Percentiles rank a stretch among this genome's conserved stretches.
These are phyloP conservation scores for Rubia tinctorum DNA, from an alignment of 305 asterid genomes.

Conservation along the genomic window DNA sequence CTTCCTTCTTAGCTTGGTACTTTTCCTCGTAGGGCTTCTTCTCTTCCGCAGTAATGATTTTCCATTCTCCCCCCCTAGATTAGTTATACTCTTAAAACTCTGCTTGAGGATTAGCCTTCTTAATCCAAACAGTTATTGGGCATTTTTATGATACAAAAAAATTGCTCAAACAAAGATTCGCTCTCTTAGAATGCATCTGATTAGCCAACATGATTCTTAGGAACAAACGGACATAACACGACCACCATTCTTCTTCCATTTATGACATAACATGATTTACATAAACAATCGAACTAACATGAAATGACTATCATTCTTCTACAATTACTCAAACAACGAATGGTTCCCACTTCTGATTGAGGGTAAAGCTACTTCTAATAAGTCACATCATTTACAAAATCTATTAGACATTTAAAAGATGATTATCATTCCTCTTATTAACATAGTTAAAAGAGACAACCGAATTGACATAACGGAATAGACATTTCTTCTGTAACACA, in stretches of 20 bases:
- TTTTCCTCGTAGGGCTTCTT: conserved; percentile 84
- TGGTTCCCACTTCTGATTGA: neutral
- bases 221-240: too few species aligned
- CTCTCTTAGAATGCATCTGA: neutral
- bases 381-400: neutral
- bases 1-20: conserved; percentile 70
- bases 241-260: neutral
- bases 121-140: conserved; percentile 39
- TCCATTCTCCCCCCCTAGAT: conserved; percentile 71
- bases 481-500: too few species aligned
- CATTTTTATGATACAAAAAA: neutral
- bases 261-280: neutral
- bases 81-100: conserved; percentile 69
- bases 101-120: conserved; percentile 62
- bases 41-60: conserved; percentile 59
- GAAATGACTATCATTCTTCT: neutral
- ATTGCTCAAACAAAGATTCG: too few species aligned
- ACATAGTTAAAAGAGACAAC: too few species aligned
- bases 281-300: neutral
- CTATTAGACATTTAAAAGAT: too few species aligned
- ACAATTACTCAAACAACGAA: neutral
- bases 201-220: neutral
- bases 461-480: too few species aligned
- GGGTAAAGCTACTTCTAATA: neutral
- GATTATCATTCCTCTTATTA: too few species aligned